Evolutionary conservation across 371 early-diverging fungal genomes (phyloP).

Genomic region (Rhizomucor pusillus): DNA sequence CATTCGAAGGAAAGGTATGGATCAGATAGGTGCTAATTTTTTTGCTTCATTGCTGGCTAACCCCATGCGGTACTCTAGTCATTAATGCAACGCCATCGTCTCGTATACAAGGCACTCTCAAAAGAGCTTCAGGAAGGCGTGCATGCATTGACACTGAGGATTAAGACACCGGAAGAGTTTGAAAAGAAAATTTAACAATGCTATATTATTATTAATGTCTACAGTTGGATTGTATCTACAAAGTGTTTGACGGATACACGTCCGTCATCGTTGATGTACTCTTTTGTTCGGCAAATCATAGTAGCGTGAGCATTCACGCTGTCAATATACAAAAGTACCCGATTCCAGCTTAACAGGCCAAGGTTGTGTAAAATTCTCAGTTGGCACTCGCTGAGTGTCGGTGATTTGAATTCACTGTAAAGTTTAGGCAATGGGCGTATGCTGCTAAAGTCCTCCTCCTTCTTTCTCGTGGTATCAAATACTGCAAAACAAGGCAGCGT

Average conservation of each 20-base stretch:
- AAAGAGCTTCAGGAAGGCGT: slow-evolving; percentile 58
- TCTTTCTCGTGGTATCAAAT: too few species aligned
- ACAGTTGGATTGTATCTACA: slow-evolving; percentile 8
- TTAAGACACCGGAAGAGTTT: slow-evolving; percentile 59
- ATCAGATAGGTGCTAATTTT: too few species aligned
- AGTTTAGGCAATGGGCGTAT: too few species aligned
- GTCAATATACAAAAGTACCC: slow-evolving; percentile 41
- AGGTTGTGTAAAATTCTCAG: too few species aligned
- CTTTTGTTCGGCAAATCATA: slow-evolving; percentile 37
- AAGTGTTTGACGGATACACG: slow-evolving; percentile 10
- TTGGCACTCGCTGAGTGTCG: too few species aligned
- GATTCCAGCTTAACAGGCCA: slow-evolving; percentile 30
- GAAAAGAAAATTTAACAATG: slow-evolving; percentile 11
- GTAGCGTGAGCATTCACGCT: slow-evolving; percentile 55
- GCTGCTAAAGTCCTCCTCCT: too few species aligned
- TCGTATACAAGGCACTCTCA: slow-evolving; percentile 55
- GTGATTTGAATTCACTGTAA: too few species aligned
- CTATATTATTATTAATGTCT: background rate
- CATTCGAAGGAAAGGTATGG: slow-evolving; percentile 59
- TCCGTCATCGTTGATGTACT: slow-evolving; percentile 1
- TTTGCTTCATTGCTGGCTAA: too few species aligned
- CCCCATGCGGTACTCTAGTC: too few species aligned
- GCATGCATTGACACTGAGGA: slow-evolving; percentile 62
- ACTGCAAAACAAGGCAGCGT: too few species aligned
- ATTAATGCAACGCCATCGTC: slow-evolving; percentile 69